Conservation (phyloP, 345 rosid genomes). For the Xanthoceras sorbifolium region DNA sequence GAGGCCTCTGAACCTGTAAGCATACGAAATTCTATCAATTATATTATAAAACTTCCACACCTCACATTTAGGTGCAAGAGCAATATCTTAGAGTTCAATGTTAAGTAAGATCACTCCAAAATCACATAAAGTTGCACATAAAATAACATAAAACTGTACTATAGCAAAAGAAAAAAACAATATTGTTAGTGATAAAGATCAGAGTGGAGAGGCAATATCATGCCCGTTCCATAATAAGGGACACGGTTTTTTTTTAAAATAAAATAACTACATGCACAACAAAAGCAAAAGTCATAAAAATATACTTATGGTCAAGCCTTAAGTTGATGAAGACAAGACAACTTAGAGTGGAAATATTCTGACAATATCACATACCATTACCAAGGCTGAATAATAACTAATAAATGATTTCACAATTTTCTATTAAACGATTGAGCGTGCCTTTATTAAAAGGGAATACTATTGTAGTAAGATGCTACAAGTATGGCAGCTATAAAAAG, state of each 20-base stretch:
- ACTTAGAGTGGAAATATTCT: neutral
- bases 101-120: neutral
- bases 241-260: neutral
- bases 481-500: neutral
- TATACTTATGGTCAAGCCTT: neutral
- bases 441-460: neutral
- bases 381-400: neutral
- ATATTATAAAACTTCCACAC: neutral
- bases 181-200: neutral
- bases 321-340: neutral
- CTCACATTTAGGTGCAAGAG: neutral
- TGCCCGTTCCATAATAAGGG: neutral
- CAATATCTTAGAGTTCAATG: neutral
- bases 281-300: neutral
- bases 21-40: constrained; percentile 16
- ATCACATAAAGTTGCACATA: neutral
- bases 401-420: neutral
- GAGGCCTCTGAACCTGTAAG: constrained; percentile 88
- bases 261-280: neutral
- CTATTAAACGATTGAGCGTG: neutral
- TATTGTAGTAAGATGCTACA: neutral
- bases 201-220: neutral
- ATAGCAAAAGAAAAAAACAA: neutral
- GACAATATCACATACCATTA: neutral
- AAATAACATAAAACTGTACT: neutral